Evolutionary conservation across 257 asterid species (phyloP).

Genomic region (Cynanchum wilfordii): DNA sequence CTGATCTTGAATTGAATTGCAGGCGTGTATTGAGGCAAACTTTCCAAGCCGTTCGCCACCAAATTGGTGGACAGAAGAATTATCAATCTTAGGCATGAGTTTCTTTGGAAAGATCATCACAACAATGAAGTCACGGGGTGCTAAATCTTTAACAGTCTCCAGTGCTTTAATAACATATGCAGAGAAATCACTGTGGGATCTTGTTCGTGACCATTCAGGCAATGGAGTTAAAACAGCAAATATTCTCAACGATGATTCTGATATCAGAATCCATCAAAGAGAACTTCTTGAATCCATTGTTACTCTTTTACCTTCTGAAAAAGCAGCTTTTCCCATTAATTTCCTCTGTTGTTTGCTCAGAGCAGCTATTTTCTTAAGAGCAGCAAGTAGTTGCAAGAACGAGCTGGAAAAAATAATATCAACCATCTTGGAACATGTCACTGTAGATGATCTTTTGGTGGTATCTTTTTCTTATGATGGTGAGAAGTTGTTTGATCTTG

Average conservation of each 20-base stretch:
- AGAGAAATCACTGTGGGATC: slow-evolving; percentile 64
- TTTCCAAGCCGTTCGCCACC: slow-evolving; percentile 96
- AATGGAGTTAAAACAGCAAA: slow-evolving; percentile 32
- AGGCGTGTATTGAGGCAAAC: slow-evolving; percentile 94
- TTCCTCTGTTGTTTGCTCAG: slow-evolving; percentile 86
- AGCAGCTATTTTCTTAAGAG: slow-evolving; percentile 65
- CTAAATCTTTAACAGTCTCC: slow-evolving; percentile 67
- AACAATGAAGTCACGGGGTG: slow-evolving; percentile 66
- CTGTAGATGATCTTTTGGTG: slow-evolving; percentile 70
- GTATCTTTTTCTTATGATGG: slow-evolving; percentile 78
- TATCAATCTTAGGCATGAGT: slow-evolving; percentile 54
- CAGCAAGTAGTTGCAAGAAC: slow-evolving; percentile 49
- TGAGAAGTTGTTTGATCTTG: slow-evolving; percentile 74
- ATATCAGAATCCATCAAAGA: slow-evolving; percentile 43
- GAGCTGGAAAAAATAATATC: slow-evolving; percentile 79
- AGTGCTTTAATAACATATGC: slow-evolving; percentile 84
- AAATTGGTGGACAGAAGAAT: slow-evolving; percentile 99
- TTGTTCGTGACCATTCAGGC: slow-evolving; percentile 77
- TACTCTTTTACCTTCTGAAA: slow-evolving; percentile 54
- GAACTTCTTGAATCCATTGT: slow-evolving; percentile 72
- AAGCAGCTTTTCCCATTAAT: slow-evolving; percentile 66
- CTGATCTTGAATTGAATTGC: not conserved
- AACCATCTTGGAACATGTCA: slow-evolving; percentile 55
- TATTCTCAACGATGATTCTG: slow-evolving; percentile 29
- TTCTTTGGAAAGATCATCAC: slow-evolving; percentile 57